phyloP scores from a whole-genome alignment of 495 filamentous ascomycete species.

The Penicillium crystallinum region DNA sequence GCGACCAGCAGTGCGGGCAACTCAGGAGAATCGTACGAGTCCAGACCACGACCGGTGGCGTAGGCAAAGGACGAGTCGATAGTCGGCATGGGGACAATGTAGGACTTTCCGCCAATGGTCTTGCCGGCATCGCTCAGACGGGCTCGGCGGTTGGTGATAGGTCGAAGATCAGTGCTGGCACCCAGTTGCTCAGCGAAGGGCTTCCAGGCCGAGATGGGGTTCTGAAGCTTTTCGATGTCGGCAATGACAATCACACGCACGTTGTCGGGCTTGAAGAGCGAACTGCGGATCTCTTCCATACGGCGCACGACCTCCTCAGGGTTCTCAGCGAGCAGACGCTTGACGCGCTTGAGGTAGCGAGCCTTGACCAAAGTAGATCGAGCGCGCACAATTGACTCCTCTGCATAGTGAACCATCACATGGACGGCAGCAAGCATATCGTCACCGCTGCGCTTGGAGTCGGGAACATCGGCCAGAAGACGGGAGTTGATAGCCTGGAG shows the following conservation, averaged over 20 bases:
- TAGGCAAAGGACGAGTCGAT: slow-evolving; percentile 90
- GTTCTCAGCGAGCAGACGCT: slow-evolving; percentile 64
- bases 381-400: slow-evolving; percentile 68
- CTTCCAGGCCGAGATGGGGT: slow-evolving; percentile 84
- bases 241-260: slow-evolving; percentile 79
- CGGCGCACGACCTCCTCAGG: slow-evolving; percentile 65
- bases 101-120: slow-evolving; percentile 65
- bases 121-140: slow-evolving; percentile 68
- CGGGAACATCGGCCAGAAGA: slow-evolving; percentile 86
- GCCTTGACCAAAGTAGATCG: slow-evolving; percentile 81
- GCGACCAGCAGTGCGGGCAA: slow-evolving; percentile 84
- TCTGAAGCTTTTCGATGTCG: slow-evolving; percentile 66
- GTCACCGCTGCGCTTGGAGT: slow-evolving; percentile 83
- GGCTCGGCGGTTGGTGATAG: slow-evolving; percentile 53
- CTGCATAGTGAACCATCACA: slow-evolving; percentile 69
- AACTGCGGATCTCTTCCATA: slow-evolving; percentile 69
- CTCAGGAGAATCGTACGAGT: slow-evolving; percentile 66
- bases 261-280: slow-evolving; percentile 75
- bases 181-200: slow-evolving; percentile 50
- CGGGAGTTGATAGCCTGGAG: slow-evolving; percentile 80
- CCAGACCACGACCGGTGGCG: slow-evolving; percentile 66
- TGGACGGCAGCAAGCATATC: slow-evolving; percentile 65
- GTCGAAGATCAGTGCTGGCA: slow-evolving; percentile 43
- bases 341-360: slow-evolving; percentile 79
- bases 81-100: slow-evolving; percentile 83